Evolutionary conservation across 257 asterid species (phyloP), one percentile per base, ranked within the genome.

Genomic region (Rhazya stricta): DNA sequence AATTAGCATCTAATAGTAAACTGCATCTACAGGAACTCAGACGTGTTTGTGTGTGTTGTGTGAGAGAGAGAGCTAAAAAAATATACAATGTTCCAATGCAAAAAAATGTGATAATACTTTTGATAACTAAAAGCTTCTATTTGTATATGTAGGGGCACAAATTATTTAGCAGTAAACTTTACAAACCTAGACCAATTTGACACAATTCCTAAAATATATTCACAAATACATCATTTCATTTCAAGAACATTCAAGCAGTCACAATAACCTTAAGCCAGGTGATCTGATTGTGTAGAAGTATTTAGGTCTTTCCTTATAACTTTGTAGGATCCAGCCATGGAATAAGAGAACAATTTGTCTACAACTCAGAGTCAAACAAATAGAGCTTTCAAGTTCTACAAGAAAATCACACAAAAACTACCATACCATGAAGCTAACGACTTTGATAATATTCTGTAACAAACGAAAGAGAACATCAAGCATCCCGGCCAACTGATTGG

Each of bases 1-100:
- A 62, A 72, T 76, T 45, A 51, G 57, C 45, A n/a, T 63, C 69
- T 70, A 29, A 51, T 58, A 74, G 42, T 54, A 48, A 27, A 48
- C 53, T 21, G 37, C 43, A 68, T 42, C 73, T 58, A 78, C 18
- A 54, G 34, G 45, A 69, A 61, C 18, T 45, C 46, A 56, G 37
- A 16, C 5, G n/a, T 34, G 45, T 15, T 19, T 18, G 15, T 13
- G 2, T 63, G 25, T 18, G 12, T 63, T 2, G 36, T 54, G 25
- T 5, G 9, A 57, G 29, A 60, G 8, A 75, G 43, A 48, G 63
- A 37, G 16, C 36, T 36, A 41, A 41, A 16, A 15, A 19, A 16
- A 30, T 30, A 50, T 29, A 16, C 12, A 29, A 66, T 34, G 1
- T 18, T 27, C 11, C 21, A 29, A 29, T 39, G 18, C 18, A 37